Percentiles rank a stretch among this genome's conserved stretches.
Conservation (phyloP, 495 filamentous ascomycete genomes). For the Haplographium delicatum region DNA sequence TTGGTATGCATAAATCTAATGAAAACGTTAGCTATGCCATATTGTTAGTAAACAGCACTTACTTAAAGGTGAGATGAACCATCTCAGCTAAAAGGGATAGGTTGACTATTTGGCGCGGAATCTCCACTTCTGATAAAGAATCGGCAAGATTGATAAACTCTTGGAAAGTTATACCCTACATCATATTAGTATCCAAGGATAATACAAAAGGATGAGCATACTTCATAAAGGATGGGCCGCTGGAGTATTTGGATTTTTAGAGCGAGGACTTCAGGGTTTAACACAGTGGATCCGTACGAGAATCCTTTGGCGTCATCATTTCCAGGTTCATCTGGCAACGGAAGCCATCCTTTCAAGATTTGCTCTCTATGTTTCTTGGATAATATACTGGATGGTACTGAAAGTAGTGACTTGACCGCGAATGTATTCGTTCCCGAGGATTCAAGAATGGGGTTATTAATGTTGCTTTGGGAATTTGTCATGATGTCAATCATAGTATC, state of each 20-base stretch:
- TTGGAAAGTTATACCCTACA: slow-evolving; percentile 32
- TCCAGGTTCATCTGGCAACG: neutral
- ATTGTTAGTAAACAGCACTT: neutral
- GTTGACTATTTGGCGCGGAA: slow-evolving; percentile 9
- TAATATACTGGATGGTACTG: slow-evolving; percentile 19
- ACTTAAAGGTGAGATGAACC: slow-evolving; percentile 28
- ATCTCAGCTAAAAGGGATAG: slow-evolving; percentile 28
- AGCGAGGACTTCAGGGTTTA: slow-evolving; percentile 30
- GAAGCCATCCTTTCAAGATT: slow-evolving; percentile 27
- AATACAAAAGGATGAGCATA: slow-evolving; percentile 17
- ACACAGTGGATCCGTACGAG: neutral
- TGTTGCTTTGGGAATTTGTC: slow-evolving; percentile 5
- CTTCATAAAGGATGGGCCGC: slow-evolving; percentile 44
- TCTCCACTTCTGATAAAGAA: slow-evolving; percentile 11
- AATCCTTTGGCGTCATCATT: neutral
- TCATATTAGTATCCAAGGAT: neutral
- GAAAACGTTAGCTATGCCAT: neutral
- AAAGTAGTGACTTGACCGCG: slow-evolving; percentile 14
- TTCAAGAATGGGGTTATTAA: slow-evolving; percentile 14
- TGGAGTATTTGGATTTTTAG: slow-evolving; percentile 43
- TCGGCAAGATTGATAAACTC: slow-evolving; percentile 31
- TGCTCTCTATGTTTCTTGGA: slow-evolving; percentile 33
- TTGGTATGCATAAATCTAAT: slow-evolving; percentile 30
- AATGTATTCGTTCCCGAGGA: slow-evolving; percentile 11
- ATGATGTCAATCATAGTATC: slow-evolving; percentile 21